A percentile compares a stretch with the other conserved stretches of the same genome.
These are phyloP conservation scores for Saturnispora besseyi DNA, from an alignment of 805 yeast genomes.

Conservation along the genomic window DNA sequence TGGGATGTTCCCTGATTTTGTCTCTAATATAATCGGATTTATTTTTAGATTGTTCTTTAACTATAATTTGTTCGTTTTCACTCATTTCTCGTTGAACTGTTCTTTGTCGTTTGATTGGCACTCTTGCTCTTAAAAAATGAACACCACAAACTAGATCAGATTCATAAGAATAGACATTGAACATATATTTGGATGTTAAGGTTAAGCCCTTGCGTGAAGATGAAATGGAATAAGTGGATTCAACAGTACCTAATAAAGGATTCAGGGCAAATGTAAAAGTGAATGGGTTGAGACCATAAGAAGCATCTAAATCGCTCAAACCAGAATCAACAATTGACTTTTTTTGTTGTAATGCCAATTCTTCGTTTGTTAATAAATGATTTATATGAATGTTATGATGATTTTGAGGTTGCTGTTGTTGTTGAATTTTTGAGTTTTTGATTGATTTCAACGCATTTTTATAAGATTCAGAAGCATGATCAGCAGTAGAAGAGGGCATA, in stretches of 20 bases:
- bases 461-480: neutral
- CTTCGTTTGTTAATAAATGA: slow-evolving; percentile 6
- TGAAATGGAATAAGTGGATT: slow-evolving; percentile 72
- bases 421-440: neutral
- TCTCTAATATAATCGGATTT: slow-evolving; percentile 1
- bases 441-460: neutral
- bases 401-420: neutral
- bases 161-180: slow-evolving; percentile 83
- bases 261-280: slow-evolving; percentile 81
- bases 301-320: neutral
- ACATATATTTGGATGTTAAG: slow-evolving; percentile 77
- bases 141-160: slow-evolving; percentile 81
- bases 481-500: slow-evolving; percentile 9
- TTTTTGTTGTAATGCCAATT: slow-evolving; percentile 4
- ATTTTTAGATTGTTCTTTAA: neutral
- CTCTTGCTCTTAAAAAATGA: slow-evolving; percentile 55
- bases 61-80: neutral
- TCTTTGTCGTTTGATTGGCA: neutral
- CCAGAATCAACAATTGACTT: neutral
- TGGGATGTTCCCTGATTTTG: slow-evolving; percentile 5
- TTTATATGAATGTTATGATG: slow-evolving; percentile 7
- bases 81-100: neutral
- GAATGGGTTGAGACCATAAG: slow-evolving; percentile 45
- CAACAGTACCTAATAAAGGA: slow-evolving; percentile 83
- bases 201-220: slow-evolving; percentile 28